A percentile compares a stretch with the other conserved stretches of the same genome.
These are phyloP conservation scores for Casaregolazyma lundiana DNA, from an alignment of 1,139 yeast genomes.

Conservation along the genomic window DNA sequence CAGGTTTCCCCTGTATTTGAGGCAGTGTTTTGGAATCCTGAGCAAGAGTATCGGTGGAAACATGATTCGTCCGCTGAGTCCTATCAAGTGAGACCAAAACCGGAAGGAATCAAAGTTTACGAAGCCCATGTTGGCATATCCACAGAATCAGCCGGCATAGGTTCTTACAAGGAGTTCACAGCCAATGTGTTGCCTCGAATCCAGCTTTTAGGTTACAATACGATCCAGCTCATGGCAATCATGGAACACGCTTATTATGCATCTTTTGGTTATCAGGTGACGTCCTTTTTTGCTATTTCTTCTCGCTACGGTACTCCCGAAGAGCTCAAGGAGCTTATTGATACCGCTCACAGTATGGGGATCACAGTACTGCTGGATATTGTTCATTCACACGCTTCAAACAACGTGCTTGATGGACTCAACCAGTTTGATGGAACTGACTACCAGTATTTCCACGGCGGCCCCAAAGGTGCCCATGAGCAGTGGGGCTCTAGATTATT, in stretches of 20 bases:
- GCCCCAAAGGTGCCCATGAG: slow-evolving; percentile 77
- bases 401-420: slow-evolving; percentile 89
- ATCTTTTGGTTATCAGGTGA: slow-evolving; percentile 92
- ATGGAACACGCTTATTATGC: slow-evolving; percentile 99
- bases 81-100: slow-evolving; percentile 44
- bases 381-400: slow-evolving; percentile 94
- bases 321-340: slow-evolving; percentile 83
- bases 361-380: slow-evolving; percentile 83
- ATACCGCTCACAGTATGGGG: slow-evolving; percentile 86
- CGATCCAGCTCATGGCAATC: slow-evolving; percentile 93
- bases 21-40: slow-evolving; percentile 91
- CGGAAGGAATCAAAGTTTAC: slow-evolving; percentile 68
- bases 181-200: slow-evolving; percentile 76
- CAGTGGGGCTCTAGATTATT: slow-evolving; percentile 94
- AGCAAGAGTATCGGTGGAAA: slow-evolving; percentile 53
- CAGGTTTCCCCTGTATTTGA: slow-evolving; percentile 60
- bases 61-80: slow-evolving; percentile 37
- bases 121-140: slow-evolving; percentile 98
- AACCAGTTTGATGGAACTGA: slow-evolving; percentile 95
- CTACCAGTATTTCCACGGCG: slow-evolving; percentile 89
- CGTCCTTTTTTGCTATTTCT: slow-evolving; percentile 84
- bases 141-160: slow-evolving; percentile 80
- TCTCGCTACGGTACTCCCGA: slow-evolving; percentile 95
- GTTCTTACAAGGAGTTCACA: slow-evolving; percentile 82
- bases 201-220: slow-evolving; percentile 78